Conservation (phyloP, 2,329 filamentous ascomycete genomes). For the Talaromyces sp. region DNA sequence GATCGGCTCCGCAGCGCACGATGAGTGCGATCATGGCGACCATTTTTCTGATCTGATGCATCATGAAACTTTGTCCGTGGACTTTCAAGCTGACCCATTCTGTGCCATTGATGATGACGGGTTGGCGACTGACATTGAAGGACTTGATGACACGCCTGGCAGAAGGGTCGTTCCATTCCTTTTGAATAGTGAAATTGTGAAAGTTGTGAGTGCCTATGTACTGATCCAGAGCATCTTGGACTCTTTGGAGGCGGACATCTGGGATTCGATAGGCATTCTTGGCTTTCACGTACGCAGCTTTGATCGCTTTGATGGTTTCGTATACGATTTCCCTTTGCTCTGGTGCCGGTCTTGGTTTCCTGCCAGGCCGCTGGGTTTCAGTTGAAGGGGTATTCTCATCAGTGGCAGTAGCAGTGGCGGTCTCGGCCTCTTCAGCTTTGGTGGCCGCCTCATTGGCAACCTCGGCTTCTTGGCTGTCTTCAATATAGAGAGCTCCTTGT, state of each 20-base stretch:
- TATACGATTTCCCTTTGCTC: constrained; percentile 49
- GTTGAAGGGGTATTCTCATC: constrained; percentile 9
- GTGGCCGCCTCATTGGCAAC: constrained; percentile 15
- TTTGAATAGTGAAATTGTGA: constrained; percentile 97
- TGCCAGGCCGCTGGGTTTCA: not conserved
- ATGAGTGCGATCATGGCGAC: constrained; percentile 84
- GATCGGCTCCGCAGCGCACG: constrained; percentile 74
- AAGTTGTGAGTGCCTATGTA: constrained; percentile 87
- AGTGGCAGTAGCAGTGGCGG: not conserved
- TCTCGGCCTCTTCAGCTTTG: constrained; percentile 4
- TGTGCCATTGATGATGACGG: constrained; percentile 81
- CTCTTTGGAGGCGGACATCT: constrained; percentile 61
- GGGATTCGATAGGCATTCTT: constrained; percentile 83
- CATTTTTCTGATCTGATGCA: constrained; percentile 99
- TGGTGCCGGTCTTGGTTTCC: constrained; percentile 15
- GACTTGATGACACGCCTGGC: constrained; percentile 89
- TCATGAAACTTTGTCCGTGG: constrained; percentile 99
- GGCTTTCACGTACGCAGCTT: constrained; percentile 72
- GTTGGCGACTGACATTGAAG: constrained; percentile 69
- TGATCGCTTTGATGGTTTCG: constrained; percentile 65
- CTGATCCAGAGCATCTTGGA: constrained; percentile 67
- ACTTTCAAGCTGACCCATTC: constrained; percentile 96
- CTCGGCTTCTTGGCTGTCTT: constrained; percentile 21
- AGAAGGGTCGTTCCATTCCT: constrained; percentile 72
- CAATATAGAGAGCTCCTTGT: constrained; percentile 34